phyloP scores from a whole-genome alignment of 2,329 filamentous ascomycete species.

The Colletotrichum tanaceti region DNA sequence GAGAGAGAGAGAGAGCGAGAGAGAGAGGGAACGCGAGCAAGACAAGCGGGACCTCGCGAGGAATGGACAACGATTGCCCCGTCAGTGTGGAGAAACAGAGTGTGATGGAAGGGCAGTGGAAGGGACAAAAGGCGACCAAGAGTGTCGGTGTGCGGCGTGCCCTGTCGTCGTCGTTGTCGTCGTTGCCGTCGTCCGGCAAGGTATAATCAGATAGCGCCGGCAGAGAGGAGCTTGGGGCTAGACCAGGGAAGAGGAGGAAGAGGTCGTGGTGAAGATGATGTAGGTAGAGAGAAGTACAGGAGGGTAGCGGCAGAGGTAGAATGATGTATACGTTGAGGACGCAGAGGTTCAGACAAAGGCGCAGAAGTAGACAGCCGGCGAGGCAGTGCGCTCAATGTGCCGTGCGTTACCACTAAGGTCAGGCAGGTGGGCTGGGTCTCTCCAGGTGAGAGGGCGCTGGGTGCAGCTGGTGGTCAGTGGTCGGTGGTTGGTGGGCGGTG shows the following conservation, averaged over 20 bases:
- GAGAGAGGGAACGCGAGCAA: no score
- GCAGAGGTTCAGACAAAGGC: constrained; percentile 12
- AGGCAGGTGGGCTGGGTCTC: not conserved
- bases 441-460: constrained; percentile 16
- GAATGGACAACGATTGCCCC: constrained; percentile 6
- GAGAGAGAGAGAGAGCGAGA: no score
- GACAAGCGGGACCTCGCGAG: not conserved
- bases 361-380: constrained; percentile 15
- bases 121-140: not conserved
- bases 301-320: constrained; percentile 8
- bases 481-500: not conserved
- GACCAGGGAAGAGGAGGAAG: not conserved
- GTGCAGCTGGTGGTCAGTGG: constrained; percentile 36
- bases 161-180: not conserved
- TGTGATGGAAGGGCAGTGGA: constrained; percentile 3
- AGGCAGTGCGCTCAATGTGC: constrained; percentile 16
- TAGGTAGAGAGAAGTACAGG: constrained; percentile 7
- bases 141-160: not conserved
- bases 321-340: constrained; percentile 10
- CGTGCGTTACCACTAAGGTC: constrained; percentile 14
- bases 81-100: constrained; percentile 1
- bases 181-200: not conserved
- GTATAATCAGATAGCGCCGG: constrained; percentile 1
- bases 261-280: constrained; percentile 8
- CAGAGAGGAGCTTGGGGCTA: not conserved